Percentiles rank a stretch among this genome's conserved stretches.
Evolutionary conservation across 2,329 filamentous ascomycete species (phyloP).

Genomic region (Penicillium brevicompactum): DNA sequence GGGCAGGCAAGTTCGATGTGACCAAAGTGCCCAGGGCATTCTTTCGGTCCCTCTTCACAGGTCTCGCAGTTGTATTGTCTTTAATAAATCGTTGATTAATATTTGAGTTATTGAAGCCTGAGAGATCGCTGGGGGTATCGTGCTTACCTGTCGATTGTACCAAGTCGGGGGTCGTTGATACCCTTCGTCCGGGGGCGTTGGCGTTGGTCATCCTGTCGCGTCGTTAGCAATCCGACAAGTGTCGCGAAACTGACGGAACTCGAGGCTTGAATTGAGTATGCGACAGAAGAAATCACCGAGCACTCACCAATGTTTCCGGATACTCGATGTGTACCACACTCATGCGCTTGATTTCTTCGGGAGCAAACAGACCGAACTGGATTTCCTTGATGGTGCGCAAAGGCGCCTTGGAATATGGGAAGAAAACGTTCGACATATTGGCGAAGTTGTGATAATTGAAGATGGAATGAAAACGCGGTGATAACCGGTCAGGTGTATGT

Average conservation of each 20-base stretch:
- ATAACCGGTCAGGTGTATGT: constrained; percentile 12
- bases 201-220: constrained; percentile 74
- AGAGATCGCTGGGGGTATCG: too few species aligned
- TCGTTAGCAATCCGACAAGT: constrained; percentile 18
- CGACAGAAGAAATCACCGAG: neutral
- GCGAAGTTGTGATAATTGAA: constrained; percentile 32
- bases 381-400: constrained; percentile 98
- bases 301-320: constrained; percentile 87
- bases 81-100: too few species aligned
- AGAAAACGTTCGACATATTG: constrained; percentile 89
- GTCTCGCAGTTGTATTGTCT: constrained; percentile 88
- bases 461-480: constrained; percentile 10
- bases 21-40: constrained; percentile 97
- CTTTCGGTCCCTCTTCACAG: constrained; percentile 91
- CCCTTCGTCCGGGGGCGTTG: constrained; percentile 87
- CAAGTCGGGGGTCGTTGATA: constrained; percentile 92
- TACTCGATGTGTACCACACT: constrained; percentile 95
- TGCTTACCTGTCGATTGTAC: constrained; percentile 78
- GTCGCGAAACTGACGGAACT: neutral
- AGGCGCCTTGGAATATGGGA: constrained; percentile 89
- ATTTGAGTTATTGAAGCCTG: too few species aligned
- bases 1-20: constrained; percentile 97
- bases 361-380: constrained; percentile 95
- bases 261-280: neutral
- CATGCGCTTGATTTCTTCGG: constrained; percentile 99